Evolutionary conservation across 305 asterid species (phyloP), one percentile per base, ranked within the genome.

Genomic region (Rubia balearica): DNA sequence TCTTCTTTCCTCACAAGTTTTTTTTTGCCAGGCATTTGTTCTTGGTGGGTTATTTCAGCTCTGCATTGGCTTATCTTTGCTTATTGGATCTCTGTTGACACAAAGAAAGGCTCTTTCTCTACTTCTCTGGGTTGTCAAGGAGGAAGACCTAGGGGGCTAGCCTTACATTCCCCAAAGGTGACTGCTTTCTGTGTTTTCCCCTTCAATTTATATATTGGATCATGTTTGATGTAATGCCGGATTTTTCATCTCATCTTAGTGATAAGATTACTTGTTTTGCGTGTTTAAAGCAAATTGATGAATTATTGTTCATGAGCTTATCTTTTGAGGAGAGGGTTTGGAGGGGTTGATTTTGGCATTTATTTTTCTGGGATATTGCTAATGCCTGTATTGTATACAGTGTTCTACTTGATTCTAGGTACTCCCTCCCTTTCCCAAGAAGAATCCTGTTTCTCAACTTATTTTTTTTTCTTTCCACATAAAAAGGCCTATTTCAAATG

Each of bases 91-190:
- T 79, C 80, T 73, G 65, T 75, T 74, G 78, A 71, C 67, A 64
- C 77, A 76, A 62, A 81, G 69, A 81, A 72, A 78, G 80, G 71
- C 71, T 71, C 68, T 74, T 80, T 75, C 75, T 75, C 69, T 77
- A 76, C 80, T 85, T 78, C 73, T 81, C 77, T 81, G 86, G 84
- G 75, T 83, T 85, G 81, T 84, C 79, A 68, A 79, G 80, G 90
- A 76, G 78, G 91, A 88, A 82, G 90, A 87, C 86, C 88, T 70
- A 73, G 87, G 82, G 80, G 89, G 85, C 69, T 83, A 74, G 79
- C 68, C 79, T 67, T 81, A 79, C 83, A 85, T 84, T 86, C 75
- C 75, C 60, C 74, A 42, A 74, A 81, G 96, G 91, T 88, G 57
- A 70, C 73, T n/a, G 24, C 73, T 77, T 76, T 83, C 75, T 80